Percentiles rank a stretch among this genome's conserved stretches.
These are phyloP conservation scores for Cenococcum geophilum DNA, from an alignment of 495 filamentous ascomycete genomes.

Conservation along the genomic window DNA sequence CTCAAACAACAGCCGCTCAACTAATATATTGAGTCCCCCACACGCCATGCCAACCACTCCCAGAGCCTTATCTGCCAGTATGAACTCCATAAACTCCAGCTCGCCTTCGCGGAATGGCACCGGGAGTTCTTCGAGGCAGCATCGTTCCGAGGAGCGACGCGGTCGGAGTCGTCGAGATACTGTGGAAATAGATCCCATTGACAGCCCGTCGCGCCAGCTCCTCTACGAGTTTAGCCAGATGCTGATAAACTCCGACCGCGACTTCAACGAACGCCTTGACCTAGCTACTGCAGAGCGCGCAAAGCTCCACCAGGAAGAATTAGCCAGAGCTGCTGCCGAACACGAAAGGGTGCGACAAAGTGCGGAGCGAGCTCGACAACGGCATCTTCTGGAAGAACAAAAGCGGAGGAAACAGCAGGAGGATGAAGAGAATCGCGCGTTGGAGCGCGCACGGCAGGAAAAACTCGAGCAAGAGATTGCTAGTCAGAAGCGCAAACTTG, in stretches of 20 bases:
- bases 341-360: constrained; percentile 59
- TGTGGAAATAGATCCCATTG: not conserved
- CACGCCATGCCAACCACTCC: constrained; percentile 15
- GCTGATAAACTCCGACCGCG: constrained; percentile 26
- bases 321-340: constrained; percentile 55
- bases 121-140: constrained; percentile 13
- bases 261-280: constrained; percentile 20
- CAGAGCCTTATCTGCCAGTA: constrained; percentile 13
- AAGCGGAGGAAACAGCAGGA: constrained; percentile 15
- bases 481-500: not conserved
- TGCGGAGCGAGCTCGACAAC: constrained; percentile 41
- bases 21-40: not conserved
- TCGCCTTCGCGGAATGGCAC: constrained; percentile 13
- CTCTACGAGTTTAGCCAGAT: constrained; percentile 31
- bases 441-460: constrained; percentile 21
- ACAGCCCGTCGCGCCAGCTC: constrained; percentile 29
- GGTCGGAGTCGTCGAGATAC: not conserved
- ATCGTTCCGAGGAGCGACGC: not conserved
- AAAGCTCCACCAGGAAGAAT: constrained; percentile 50
- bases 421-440: constrained; percentile 17
- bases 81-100: constrained; percentile 17
- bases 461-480: constrained; percentile 17
- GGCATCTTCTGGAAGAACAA: constrained; percentile 7
- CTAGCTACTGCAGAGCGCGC: constrained; percentile 8
- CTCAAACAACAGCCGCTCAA: not conserved